Conservation (phyloP, 441 rosid species). For the Melastoma candidum region DNA sequence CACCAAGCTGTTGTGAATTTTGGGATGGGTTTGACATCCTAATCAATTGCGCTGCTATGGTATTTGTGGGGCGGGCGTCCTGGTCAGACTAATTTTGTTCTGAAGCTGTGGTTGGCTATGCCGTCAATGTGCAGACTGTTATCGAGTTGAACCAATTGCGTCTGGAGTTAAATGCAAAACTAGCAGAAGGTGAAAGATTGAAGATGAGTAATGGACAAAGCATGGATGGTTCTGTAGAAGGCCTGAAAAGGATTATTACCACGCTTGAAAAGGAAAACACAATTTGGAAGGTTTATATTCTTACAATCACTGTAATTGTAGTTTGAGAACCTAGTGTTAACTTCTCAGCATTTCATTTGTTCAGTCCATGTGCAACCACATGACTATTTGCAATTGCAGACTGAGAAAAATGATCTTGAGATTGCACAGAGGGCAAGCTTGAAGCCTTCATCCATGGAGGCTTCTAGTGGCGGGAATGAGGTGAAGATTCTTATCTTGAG, state of each 20-base stretch:
- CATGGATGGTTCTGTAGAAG: constrained; percentile 30
- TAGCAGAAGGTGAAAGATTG: constrained; percentile 46
- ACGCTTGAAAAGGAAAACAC: constrained; percentile 61
- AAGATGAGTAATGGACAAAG: constrained; percentile 43
- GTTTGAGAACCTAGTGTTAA: no score
- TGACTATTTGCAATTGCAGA: constrained; percentile 24
- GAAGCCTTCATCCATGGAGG: constrained; percentile 32
- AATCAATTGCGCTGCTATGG: not conserved
- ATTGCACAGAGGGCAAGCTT: constrained; percentile 43
- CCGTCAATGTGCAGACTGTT: constrained; percentile 31
- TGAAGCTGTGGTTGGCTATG: constrained; percentile 4
- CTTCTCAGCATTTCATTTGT: no score
- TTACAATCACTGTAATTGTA: not conserved
- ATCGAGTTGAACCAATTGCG: constrained; percentile 50
- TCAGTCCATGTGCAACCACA: no score
- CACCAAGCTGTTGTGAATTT: no score
- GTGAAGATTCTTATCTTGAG: constrained; percentile 16
- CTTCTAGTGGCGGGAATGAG: constrained; percentile 24
- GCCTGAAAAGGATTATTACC: constrained; percentile 39
- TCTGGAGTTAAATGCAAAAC: constrained; percentile 51
- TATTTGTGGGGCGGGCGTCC: not conserved
- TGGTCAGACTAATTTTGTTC: constrained; percentile 2
- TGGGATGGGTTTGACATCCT: no score
- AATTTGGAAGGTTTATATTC: constrained; percentile 43
- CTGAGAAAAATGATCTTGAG: constrained; percentile 57